phyloP scores from a whole-genome alignment of 106 monocot genomes.

The Amphibolis antarctica region DNA sequence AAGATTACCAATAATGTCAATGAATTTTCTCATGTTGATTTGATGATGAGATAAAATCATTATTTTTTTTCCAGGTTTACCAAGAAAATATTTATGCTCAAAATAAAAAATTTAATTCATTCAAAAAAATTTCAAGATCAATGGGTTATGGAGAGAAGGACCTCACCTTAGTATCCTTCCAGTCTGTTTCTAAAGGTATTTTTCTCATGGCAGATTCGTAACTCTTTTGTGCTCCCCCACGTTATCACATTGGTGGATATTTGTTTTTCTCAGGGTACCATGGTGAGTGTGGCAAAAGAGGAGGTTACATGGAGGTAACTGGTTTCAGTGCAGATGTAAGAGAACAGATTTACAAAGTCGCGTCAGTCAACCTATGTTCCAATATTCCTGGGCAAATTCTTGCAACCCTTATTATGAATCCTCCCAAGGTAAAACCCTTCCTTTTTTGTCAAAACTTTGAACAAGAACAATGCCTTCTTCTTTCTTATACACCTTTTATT shows the following conservation, averaged over 20 bases:
- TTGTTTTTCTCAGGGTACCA: constrained; percentile 8
- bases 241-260: background rate
- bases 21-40: too few species aligned
- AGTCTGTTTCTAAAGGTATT: constrained; percentile 18
- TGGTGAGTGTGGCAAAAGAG: constrained; percentile 18
- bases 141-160: constrained; percentile 17
- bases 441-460: too few species aligned
- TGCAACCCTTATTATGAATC: constrained; percentile 93
- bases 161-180: constrained; percentile 13
- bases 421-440: constrained; percentile 66
- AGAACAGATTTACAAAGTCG: constrained; percentile 21
- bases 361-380: constrained; percentile 90
- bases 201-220: background rate
- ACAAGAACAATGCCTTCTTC: too few species aligned
- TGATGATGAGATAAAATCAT: background rate
- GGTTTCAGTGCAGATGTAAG: constrained; percentile 18
- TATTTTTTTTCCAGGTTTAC: constrained; percentile 8
- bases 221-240: background rate
- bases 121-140: constrained; percentile 17
- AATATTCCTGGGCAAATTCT: constrained; percentile 94
- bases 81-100: constrained; percentile 17
- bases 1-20: too few species aligned
- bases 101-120: constrained; percentile 14
- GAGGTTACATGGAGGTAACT: constrained; percentile 20
- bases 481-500: too few species aligned